Evolutionary conservation across 2,329 filamentous ascomycete species (phyloP).

Genomic region (Fusarium armeniacum): DNA sequence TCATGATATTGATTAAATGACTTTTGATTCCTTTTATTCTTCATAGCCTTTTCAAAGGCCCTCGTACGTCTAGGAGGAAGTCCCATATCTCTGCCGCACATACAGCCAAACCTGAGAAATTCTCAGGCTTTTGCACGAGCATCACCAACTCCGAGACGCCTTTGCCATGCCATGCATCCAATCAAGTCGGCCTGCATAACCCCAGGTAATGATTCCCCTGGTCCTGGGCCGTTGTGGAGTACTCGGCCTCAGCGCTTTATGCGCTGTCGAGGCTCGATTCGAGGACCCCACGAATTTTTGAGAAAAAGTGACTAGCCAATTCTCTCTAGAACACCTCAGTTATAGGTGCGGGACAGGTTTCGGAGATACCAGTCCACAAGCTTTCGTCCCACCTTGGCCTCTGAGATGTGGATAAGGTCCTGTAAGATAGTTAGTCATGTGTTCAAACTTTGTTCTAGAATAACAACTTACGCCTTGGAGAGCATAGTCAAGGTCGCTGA

Average conservation of each 20-base stretch:
- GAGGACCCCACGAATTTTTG: constrained; percentile 35
- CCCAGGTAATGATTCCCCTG: constrained; percentile 44
- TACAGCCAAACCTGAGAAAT: constrained; percentile 51
- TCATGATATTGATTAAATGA: constrained; percentile 45
- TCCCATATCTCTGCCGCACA: constrained; percentile 48
- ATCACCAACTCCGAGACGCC: constrained; percentile 61
- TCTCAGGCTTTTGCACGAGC: constrained; percentile 52
- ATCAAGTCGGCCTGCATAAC: constrained; percentile 53
- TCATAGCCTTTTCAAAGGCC: constrained; percentile 45
- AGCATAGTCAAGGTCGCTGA: constrained; percentile 96
- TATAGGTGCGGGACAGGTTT: constrained; percentile 96
- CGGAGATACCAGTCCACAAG: constrained; percentile 99
- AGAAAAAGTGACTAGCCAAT: constrained; percentile 48
- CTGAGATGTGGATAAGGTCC: constrained; percentile 98
- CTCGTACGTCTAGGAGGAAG: constrained; percentile 47
- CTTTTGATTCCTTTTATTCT: constrained; percentile 49
- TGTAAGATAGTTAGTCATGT: constrained; percentile 53
- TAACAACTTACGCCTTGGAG: constrained; percentile 83
- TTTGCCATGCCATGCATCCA: constrained; percentile 59
- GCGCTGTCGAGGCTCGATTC: constrained; percentile 27
- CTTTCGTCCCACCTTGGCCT: constrained; percentile 97
- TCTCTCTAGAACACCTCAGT: constrained; percentile 51
- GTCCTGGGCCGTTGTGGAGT: constrained; percentile 39
- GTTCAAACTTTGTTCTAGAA: not conserved
- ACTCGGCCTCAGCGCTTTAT: constrained; percentile 17